Evolutionary conservation across 2,329 filamentous ascomycete genomes (phyloP), one percentile per base, ranked within the genome.

Genomic region (Aspergillus spinulosporus): DNA sequence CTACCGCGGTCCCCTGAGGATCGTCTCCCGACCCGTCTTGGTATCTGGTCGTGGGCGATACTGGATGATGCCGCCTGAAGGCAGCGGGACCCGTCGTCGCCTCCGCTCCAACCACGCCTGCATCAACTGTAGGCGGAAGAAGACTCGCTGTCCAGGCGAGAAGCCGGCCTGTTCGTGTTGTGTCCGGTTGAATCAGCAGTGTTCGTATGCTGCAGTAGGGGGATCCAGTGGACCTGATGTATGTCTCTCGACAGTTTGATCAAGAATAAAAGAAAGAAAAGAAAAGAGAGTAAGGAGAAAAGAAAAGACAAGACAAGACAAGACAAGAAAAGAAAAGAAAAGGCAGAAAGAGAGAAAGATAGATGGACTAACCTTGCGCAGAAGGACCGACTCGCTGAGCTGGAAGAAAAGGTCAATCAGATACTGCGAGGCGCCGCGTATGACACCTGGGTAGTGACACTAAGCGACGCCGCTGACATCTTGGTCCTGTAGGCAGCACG

Each of bases 381-480:
- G 79, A 78, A 79, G 60, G 79, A 82, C 64, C 73, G 79, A 60
- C 68, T 82, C n/a, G 78, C 78, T 11, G 76, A 78, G 49, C 62
- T 82, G 40, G 79, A 82, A 68, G 78, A 81, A 66, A 82, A 82
- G 64, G 73, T 82, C 46, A 78, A 82, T 66, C 75, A 77, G 56
- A 71, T 82, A 52, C 67, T 82, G 15, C 80, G 71, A 47, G 77
- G 78, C 52, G 74, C 67, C 55, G 64, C 68, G 70, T 74, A 69
- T 32, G 51, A 21, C 5, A 5, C 39, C 1, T 9, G 3, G 2
- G 7, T 21, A n/a, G 21, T 21, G 21, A 21, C 21, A 21, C n/a
- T 8, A 15, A 6, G 8, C 34, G 5, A 11, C 21, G 39, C 5
- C n/a, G 5, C 15, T 37, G 34, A 9, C n/a, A 42, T 5, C 5